Evolutionary conservation across 2,329 filamentous ascomycete species (phyloP), one percentile per base, ranked within the genome.

Genomic region (Xylaria polymorpha): DNA sequence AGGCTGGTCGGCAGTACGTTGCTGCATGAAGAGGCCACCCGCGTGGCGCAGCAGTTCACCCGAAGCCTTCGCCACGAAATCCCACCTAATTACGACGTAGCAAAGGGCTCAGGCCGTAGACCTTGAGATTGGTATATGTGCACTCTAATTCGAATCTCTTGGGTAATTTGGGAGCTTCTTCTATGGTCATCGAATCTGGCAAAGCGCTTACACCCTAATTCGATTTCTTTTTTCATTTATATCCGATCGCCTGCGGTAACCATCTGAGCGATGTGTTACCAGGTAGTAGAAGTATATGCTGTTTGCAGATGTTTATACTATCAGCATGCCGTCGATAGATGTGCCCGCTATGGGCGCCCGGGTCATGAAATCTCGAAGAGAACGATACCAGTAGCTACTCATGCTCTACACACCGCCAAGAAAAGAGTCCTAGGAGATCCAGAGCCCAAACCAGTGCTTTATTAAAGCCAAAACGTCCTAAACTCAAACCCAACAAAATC

Each of bases 281-380:
- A 62, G 37, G 7, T 67, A 50, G 22, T 67, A 48, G 59, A 66
- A 15, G 14, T 66, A 10, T 66, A 61, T 56, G 1, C 48, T 9
- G 25, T 14, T 18, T 66, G 64, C 22, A 61, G 48, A 41, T 66
- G 64, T 20, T 1, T 66, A 41, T 66, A 66, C 32, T 56, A 56
- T 29, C 37, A 56, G 39, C 57, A 66, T 32, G n/a, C 57, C 5
- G 29, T 61, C 6, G 48, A 56, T 15, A 55, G 14, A 55, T 66
- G 64, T 12, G 7, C 14, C 20, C 4, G 4, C 29, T 66, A 46
- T 56, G 48, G 29, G 7, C 56, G 48, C 15, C 64, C 15, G 5
- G 50, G 41, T 1, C 64, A 66, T 32, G 25, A 18, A 29, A 14
- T 66, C 39, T 20, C 29, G 8, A 66, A 39, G 12, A 48, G 48